A percentile compares a stretch with the other conserved stretches of the same genome.
Evolutionary conservation across 1,284 basidiomycete species (phyloP).

Genomic region (Rhizoctonia solani): DNA sequence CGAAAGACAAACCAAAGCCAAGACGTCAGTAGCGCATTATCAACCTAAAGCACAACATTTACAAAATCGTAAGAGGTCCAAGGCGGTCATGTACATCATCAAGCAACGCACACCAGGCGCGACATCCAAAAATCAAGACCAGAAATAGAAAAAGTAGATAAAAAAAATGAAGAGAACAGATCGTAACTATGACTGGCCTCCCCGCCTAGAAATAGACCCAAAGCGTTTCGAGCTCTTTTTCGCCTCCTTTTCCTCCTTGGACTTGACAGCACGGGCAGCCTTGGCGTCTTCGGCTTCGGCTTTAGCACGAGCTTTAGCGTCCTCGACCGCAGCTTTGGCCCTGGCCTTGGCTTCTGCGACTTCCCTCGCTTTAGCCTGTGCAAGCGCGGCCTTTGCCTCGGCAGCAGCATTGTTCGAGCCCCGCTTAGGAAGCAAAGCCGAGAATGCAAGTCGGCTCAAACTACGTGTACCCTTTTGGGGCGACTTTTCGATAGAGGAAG

Average conservation of each 20-base stretch:
- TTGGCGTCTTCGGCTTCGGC: slow-evolving; percentile 18
- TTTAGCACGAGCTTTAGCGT: slow-evolving; percentile 19
- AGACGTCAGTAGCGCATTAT: not conserved
- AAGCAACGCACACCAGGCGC: too few relatives aligned
- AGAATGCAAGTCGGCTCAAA: slow-evolving; percentile 29
- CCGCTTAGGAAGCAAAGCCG: slow-evolving; percentile 22
- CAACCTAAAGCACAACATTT: not conserved
- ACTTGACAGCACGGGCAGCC: slow-evolving; percentile 4
- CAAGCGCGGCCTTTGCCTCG: slow-evolving; percentile 30
- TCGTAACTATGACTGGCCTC: not conserved
- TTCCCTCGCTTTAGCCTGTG: slow-evolving; percentile 14
- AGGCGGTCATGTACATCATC: not conserved
- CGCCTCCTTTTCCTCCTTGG: slow-evolving; percentile 8
- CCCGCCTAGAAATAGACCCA: slow-evolving; percentile 22
- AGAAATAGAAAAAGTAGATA: too few relatives aligned
- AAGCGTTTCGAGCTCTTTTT: slow-evolving; percentile 5
- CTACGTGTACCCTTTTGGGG: slow-evolving; percentile 7
- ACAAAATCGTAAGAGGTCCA: not conserved
- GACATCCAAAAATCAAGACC: too few relatives aligned
- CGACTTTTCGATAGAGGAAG: slow-evolving; percentile 4
- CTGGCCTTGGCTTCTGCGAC: slow-evolving; percentile 16
- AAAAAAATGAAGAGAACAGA: not conserved
- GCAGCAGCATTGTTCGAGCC: slow-evolving; percentile 16
- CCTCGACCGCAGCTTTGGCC: slow-evolving; percentile 21
- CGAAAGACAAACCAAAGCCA: too few relatives aligned